A percentile compares a stretch with the other conserved stretches of the same genome.
phyloP scores from a whole-genome alignment of 192 early-diverging fungal genomes.

The Martensiomyces pterosporus region DNA sequence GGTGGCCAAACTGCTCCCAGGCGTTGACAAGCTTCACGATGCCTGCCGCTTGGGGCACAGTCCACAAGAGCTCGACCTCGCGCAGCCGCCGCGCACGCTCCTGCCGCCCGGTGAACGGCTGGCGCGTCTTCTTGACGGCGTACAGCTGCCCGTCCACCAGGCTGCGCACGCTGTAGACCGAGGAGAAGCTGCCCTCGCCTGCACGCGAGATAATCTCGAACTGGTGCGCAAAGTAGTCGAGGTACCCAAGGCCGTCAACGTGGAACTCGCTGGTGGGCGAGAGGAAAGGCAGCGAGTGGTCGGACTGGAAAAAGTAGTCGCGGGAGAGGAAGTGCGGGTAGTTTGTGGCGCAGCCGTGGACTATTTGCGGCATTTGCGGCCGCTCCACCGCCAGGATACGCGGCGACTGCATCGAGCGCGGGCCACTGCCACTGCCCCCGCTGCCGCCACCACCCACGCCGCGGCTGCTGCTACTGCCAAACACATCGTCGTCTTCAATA shows the following conservation, averaged over 20 bases:
- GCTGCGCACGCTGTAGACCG: constrained; percentile 72
- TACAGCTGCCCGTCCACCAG: constrained; percentile 59
- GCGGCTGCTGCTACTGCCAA: constrained; percentile 5
- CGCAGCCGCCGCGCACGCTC: constrained; percentile 69
- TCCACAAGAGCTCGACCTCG: constrained; percentile 80
- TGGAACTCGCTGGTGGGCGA: constrained; percentile 26
- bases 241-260: constrained; percentile 33
- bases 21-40: constrained; percentile 73
- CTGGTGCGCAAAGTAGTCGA: constrained; percentile 67
- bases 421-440: constrained; percentile 6
- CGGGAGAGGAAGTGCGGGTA: constrained; percentile 45
- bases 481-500: constrained; percentile 30
- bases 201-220: constrained; percentile 62
- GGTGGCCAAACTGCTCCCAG: constrained; percentile 87
- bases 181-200: constrained; percentile 80
- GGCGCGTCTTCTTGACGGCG: constrained; percentile 79
- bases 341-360: constrained; percentile 44
- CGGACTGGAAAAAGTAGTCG: constrained; percentile 29
- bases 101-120: constrained; percentile 61
- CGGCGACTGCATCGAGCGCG: constrained; percentile 15
- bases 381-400: constrained; percentile 29
- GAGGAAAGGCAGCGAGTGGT: constrained; percentile 33
- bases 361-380: constrained; percentile 47
- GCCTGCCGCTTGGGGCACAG: constrained; percentile 53
- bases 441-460: neutral